These are phyloP conservation scores for Cubamyces sp. DNA, from an alignment of 768 basidiomycete species.

Conservation along the genomic window DNA sequence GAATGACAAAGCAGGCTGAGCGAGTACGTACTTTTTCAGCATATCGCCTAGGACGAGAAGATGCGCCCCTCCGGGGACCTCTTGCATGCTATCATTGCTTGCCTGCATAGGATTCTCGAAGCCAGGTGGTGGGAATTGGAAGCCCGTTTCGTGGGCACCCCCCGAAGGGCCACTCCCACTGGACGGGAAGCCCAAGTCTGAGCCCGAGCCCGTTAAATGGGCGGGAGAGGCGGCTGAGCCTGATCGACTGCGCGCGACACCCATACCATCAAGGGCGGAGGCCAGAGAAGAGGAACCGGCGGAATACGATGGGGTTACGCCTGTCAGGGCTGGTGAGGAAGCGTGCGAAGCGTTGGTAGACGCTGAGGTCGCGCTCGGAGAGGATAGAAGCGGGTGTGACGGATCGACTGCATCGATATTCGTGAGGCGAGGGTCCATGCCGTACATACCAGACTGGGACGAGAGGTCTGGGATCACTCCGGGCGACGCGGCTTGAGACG, in stretches of 20 bases:
- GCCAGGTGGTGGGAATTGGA: conserved; percentile 31
- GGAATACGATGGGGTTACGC: conserved; percentile 35
- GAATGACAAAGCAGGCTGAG: conserved; percentile 27
- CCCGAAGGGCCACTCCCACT: conserved; percentile 32
- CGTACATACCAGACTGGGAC: conserved; percentile 38
- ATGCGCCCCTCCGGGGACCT: conserved; percentile 47
- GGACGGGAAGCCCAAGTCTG: conserved; percentile 36
- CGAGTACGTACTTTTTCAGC: conserved; percentile 53
- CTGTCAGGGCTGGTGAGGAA: conserved; percentile 39
- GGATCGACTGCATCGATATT: conserved; percentile 37
- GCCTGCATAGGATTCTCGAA: conserved; percentile 28
- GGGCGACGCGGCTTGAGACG: conserved; percentile 36
- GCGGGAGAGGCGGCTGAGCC: conserved; percentile 39
- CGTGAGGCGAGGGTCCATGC: conserved; percentile 40
- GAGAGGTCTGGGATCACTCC: conserved; percentile 49
- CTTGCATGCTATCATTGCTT: conserved; percentile 35
- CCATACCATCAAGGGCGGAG: conserved; percentile 38
- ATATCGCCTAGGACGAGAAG: conserved; percentile 54
- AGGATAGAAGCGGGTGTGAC: conserved; percentile 35
- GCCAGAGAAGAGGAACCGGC: conserved; percentile 40
- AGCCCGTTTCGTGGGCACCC: conserved; percentile 34
- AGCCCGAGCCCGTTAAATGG: conserved; percentile 28
- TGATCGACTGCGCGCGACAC: conserved; percentile 35
- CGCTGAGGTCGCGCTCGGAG: conserved; percentile 37
- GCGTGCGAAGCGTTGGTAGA: conserved; percentile 39